phyloP scores from a whole-genome alignment of 345 rosid genomes.

The Citrus maxima region DNA sequence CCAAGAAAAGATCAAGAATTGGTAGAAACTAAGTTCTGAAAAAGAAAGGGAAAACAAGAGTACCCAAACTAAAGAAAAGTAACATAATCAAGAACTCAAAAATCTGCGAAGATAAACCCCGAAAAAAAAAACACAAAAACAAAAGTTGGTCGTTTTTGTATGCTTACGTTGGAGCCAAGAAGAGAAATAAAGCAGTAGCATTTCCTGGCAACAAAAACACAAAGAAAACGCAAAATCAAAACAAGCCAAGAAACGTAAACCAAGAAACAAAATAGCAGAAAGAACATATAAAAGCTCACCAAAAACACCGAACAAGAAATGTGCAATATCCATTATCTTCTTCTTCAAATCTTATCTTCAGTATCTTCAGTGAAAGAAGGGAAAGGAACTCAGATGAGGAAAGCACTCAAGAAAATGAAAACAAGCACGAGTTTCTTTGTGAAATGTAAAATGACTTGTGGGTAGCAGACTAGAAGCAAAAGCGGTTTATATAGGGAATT shows the following conservation, averaged over 20 bases:
- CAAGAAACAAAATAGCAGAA: neutral
- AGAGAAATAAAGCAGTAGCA: conserved; percentile 93
- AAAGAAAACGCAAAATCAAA: neutral
- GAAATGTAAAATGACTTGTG: neutral
- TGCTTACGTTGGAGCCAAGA: conserved; percentile 83
- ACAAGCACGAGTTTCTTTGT: neutral
- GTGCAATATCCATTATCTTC: conserved; percentile 49
- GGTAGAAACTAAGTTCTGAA: neutral
- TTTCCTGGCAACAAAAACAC: conserved; percentile 62
- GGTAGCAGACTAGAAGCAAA: neutral
- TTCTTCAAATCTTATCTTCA: neutral
- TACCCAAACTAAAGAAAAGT: neutral
- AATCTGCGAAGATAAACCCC: neutral
- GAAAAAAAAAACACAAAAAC: neutral
- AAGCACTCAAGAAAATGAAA: neutral
- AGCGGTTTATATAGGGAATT: conserved; percentile 27
- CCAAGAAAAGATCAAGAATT: neutral
- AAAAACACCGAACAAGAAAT: conserved; percentile 82
- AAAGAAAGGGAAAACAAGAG: neutral
- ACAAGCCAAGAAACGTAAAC: neutral
- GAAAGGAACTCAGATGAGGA: neutral
- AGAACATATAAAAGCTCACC: conserved; percentile 41
- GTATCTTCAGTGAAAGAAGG: neutral
- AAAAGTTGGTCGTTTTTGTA: neutral
- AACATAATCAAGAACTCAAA: neutral